Base-by-base conservation (phyloP, 108 stramenopile species). In the Pinguiococcus pyrenoidosus region DNA sequence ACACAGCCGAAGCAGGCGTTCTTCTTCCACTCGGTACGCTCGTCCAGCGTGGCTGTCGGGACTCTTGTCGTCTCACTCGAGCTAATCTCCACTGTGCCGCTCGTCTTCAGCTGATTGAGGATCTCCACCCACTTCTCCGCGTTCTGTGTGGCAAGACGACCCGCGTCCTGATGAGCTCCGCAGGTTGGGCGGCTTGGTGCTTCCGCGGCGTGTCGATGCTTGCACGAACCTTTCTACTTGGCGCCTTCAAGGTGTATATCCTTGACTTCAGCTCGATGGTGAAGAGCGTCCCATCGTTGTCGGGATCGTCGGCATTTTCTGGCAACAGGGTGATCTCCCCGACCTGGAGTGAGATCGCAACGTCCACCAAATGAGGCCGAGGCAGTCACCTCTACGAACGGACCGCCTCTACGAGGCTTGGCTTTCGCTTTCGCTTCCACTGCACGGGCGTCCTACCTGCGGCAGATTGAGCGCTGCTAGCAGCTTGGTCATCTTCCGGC, bases 401-500 rank as follows among this genome's bases (percentile, higher is more conserved):
- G n/a, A n/a, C n/a, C n/a, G n/a, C n/a, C n/a, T n/a, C n/a, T n/a
- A n/a, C n/a, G n/a, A n/a, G n/a, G n/a, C n/a, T n/a, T n/a, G n/a
- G n/a, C n/a, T n/a, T n/a, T n/a, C n/a, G n/a, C n/a, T n/a, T n/a
- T n/a, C n/a, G n/a, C n/a, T n/a, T n/a, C 30, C 30, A 7, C 30
- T 4, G 30, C 5, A 30, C 30, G 30, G 5, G 30, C 30, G 30
- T 7, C 30, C 5, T 4, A 30, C 57, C 37, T 67, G 65, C 29
- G 69, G 69, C 25, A 73, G 47, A 50, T 69, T 70, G 2, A 73
- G 44, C 0, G 72, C 72, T 23, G 72, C 72, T 22, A 73, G 61
- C 3, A 70, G 69, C 64, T 92, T 92, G 10, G 73, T 74, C 58
- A 84, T 74, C 62, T 90, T 89, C 38, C 48, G 10, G 12, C 56